These are phyloP conservation scores for Arthroderma sp. DNA, from an alignment of 2,329 filamentous ascomycete genomes.

Conservation along the genomic window DNA sequence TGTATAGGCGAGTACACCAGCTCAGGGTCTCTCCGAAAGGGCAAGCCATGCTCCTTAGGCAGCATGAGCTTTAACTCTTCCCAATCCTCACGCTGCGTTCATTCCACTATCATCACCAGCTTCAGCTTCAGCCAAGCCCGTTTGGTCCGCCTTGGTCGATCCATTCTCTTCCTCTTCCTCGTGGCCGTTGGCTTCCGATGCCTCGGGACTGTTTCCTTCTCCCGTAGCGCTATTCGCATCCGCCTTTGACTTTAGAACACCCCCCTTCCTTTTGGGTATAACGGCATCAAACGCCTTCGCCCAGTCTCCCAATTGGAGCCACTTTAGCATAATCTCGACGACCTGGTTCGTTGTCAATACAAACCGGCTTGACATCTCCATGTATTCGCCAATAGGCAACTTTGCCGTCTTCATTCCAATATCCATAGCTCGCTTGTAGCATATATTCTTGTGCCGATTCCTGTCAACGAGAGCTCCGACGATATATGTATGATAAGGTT, in stretches of 20 bases:
- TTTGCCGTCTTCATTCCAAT: constrained; percentile 75
- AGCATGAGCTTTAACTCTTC: background rate
- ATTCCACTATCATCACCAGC: background rate
- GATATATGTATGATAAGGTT: constrained; percentile 81
- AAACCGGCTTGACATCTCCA: constrained; percentile 75
- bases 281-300: constrained; percentile 74
- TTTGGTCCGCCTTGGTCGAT: background rate
- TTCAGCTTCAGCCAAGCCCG: background rate
- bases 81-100: background rate
- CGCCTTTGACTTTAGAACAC: constrained; percentile 6
- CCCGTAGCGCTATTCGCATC: background rate
- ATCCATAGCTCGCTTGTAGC: constrained; percentile 66
- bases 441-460: constrained; percentile 90
- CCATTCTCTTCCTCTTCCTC: constrained; percentile 2
- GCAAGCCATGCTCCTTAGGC: background rate
- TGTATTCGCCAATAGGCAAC: constrained; percentile 86
- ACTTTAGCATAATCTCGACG: constrained; percentile 87
- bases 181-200: background rate
- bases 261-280: constrained; percentile 69
- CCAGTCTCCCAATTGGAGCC: constrained; percentile 86
- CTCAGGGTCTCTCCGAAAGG: background rate
- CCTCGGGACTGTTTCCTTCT: background rate
- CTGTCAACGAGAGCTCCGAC: constrained; percentile 91
- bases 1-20: too few species aligned
- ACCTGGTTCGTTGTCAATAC: constrained; percentile 93